A percentile compares a stretch with the other conserved stretches of the same genome.
Conservation (phyloP, 2,329 filamentous ascomycete genomes). For the Paecilomyces niveus region DNA sequence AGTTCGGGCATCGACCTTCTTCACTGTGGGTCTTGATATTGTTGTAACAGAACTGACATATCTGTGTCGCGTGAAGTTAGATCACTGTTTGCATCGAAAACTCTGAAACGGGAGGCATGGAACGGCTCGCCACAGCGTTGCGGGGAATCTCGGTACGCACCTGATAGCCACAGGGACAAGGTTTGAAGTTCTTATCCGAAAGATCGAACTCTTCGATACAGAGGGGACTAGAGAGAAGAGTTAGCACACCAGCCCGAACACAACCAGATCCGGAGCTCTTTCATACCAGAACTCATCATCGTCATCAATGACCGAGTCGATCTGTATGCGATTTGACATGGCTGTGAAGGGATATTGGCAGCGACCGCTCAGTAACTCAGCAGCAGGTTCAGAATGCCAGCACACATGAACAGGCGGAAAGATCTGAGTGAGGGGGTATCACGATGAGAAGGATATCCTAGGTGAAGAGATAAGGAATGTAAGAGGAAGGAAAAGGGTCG, state of each 20-base stretch:
- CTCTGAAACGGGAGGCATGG: background rate
- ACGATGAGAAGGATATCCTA: constrained; percentile 1
- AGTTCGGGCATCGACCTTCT: constrained; percentile 96
- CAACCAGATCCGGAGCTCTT: constrained; percentile 2
- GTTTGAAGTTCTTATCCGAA: constrained; percentile 91
- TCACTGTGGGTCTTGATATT: constrained; percentile 94
- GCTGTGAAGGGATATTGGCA: constrained; percentile 17
- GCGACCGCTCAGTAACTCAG: constrained; percentile 11
- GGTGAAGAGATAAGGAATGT: constrained; percentile 1
- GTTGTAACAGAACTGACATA: constrained; percentile 99
- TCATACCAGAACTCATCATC: constrained; percentile 43
- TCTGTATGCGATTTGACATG: constrained; percentile 40
- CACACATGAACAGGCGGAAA: constrained; percentile 5
- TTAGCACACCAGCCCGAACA: constrained; percentile 5
- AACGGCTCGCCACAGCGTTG: background rate
- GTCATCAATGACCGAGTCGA: constrained; percentile 44
- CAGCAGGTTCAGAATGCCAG: constrained; percentile 17
- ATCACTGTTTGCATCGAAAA: background rate
- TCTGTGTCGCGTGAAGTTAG: constrained; percentile 45
- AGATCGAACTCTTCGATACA: constrained; percentile 99
- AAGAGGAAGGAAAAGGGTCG: constrained; percentile 1
- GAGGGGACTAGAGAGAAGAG: constrained; percentile 61
- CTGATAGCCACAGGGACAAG: constrained; percentile 97
- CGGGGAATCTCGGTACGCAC: constrained; percentile 45
- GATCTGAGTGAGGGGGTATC: background rate